Conservation (phyloP, 2,329 filamentous ascomycete genomes). For the Exophiala aquamarina region DNA sequence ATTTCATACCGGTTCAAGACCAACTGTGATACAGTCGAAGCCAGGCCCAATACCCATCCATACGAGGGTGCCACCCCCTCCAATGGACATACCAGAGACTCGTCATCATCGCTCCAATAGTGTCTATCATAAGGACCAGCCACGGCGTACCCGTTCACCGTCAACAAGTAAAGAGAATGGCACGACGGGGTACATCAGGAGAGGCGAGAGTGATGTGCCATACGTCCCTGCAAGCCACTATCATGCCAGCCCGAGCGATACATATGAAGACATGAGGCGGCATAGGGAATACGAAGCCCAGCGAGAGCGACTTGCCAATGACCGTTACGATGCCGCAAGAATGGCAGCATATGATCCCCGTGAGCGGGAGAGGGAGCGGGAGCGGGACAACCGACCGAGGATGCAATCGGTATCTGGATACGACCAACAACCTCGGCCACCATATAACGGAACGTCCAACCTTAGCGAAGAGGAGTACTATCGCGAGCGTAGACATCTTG, state of each 20-base stretch:
- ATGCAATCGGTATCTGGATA: slow-evolving; percentile 20
- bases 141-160: slow-evolving; percentile 20
- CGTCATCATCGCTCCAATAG: slow-evolving; percentile 19
- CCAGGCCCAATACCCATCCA: slow-evolving; percentile 24
- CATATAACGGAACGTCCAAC: slow-evolving; percentile 2
- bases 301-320: slow-evolving; percentile 21
- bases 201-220: slow-evolving; percentile 13
- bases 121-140: slow-evolving; percentile 21
- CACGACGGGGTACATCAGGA: slow-evolving; percentile 9
- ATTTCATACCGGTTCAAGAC: slow-evolving; percentile 11
- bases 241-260: slow-evolving; percentile 10
- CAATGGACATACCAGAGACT: slow-evolving; percentile 18
- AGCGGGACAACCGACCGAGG: slow-evolving; percentile 19
- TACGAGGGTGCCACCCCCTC: slow-evolving; percentile 19
- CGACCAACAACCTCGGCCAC: slow-evolving; percentile 7
- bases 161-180: slow-evolving; percentile 20
- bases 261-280: slow-evolving; percentile 17
- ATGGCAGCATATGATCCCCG: slow-evolving; percentile 25
- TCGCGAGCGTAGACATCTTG: slow-evolving; percentile 11
- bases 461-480: slow-evolving; percentile 24
- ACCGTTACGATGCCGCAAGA: slow-evolving; percentile 25
- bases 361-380: slow-evolving; percentile 18
- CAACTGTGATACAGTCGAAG: slow-evolving; percentile 4
- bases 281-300: slow-evolving; percentile 23
- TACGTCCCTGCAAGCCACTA: slow-evolving; percentile 17